Evolutionary conservation across 169 alveolate genomes (phyloP).

Genomic region (Plasmodium blacklocki): DNA sequence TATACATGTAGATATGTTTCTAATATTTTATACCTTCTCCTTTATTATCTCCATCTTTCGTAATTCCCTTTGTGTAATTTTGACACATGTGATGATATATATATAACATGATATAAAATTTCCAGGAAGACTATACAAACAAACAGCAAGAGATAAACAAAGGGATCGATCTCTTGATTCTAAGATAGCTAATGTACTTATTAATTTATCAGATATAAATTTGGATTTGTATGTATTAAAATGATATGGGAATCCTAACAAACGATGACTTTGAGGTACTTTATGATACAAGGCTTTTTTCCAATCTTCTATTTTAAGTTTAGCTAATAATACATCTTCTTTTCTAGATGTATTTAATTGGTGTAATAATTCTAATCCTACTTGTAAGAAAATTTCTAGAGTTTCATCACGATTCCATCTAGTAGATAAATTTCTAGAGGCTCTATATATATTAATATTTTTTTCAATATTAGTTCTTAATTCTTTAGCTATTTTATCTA

Average conservation of each 20-base stretch:
- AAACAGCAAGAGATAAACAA: constrained; percentile 72
- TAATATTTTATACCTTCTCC: constrained; percentile 33
- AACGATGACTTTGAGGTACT: constrained; percentile 87
- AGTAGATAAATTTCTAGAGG: constrained; percentile 87
- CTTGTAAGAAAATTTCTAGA: constrained; percentile 81
- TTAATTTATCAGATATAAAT: constrained; percentile 67
- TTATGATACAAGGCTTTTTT: constrained; percentile 83
- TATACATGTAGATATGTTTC: neutral
- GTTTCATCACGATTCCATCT: constrained; percentile 88
- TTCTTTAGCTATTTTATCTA: constrained; percentile 78
- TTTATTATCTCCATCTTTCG: constrained; percentile 32
- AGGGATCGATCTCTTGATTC: constrained; percentile 68
- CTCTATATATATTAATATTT: constrained; percentile 81
- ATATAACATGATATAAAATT: constrained; percentile 43
- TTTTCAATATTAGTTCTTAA: constrained; percentile 78
- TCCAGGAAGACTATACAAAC: constrained; percentile 68
- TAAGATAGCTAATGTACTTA: constrained; percentile 60
- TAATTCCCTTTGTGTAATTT: constrained; percentile 58
- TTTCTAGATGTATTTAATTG: constrained; percentile 83
- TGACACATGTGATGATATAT: constrained; percentile 59
- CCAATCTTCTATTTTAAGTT: constrained; percentile 87
- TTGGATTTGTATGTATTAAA: constrained; percentile 65
- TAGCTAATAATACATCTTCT: constrained; percentile 80
- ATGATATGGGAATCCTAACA: constrained; percentile 75
- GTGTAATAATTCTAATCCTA: constrained; percentile 84